Base-by-base conservation (phyloP, 2,329 filamentous ascomycete species). In the Claviceps digitariae region DNA sequence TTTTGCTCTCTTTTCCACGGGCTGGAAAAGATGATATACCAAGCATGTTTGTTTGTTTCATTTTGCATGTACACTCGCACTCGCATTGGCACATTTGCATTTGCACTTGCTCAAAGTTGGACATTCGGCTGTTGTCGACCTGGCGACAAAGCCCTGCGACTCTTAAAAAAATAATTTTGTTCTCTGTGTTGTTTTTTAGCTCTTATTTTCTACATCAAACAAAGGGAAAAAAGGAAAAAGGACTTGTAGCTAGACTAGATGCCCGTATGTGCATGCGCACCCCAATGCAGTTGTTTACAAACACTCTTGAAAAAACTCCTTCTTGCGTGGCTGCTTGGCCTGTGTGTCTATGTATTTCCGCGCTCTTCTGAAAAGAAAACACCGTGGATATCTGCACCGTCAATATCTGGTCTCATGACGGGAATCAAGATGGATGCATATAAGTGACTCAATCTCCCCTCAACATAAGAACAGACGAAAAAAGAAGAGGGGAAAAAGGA, bases 231-330 rank as follows among this genome's bases (percentile, higher is more conserved):
- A 23, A 38, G 12, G 23, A 51, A 48, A 41, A 12, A 13, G 13
- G 25, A n/a, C 29, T 40, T 46, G 29, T 55, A 53, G 52, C 44
- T 55, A 54, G 34, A 47, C 45, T 27, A 31, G 31, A 40, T 9
- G n/a, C 25, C 17, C 36, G 9, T 52, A 38, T 41, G 41, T 13
- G 41, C 47, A 50, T 48, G 34, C 27, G 41, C 48, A 34, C 23
- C 45, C 31, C 46, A 40, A 52, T 45, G 6, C 21, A 45, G 2
- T 25, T 13, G 10, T 44, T 25, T n/a, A 38, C 15, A n/a, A n/a
- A n/a, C n/a, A n/a, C n/a, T n/a, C 36, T 38, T 17, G 4, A 4
- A 17, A 38, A 6, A 15, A 4, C 34, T 5, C 34, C 34, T 38
- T 15, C 34, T 15, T 38, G 34, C 34, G 4, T 38, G 13, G 15